Percentiles rank a stretch among this genome's conserved stretches.
phyloP scores from a whole-genome alignment of 2,329 filamentous ascomycete genomes.

The Blastomyces emzantsi region DNA sequence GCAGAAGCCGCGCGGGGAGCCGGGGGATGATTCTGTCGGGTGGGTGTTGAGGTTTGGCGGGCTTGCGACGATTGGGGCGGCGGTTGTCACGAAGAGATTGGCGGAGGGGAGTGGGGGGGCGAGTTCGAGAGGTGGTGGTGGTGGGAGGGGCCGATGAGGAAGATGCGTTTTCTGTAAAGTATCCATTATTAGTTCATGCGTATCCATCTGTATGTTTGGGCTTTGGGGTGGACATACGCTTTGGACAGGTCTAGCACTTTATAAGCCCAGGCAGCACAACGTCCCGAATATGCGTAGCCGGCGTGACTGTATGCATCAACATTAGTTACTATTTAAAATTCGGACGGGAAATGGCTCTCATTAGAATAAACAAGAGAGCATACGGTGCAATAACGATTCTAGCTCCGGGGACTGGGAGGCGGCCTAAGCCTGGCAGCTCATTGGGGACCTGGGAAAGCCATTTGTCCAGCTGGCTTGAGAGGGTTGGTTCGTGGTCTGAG shows the following conservation, averaged over 20 bases:
- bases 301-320: slow-evolving; percentile 58
- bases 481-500: slow-evolving; percentile 47
- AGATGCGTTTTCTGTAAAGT: slow-evolving; percentile 62
- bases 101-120: slow-evolving; percentile 63
- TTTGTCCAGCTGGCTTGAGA: slow-evolving; percentile 60
- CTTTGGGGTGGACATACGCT: slow-evolving; percentile 39
- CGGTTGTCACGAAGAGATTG: slow-evolving; percentile 60
- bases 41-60: slow-evolving; percentile 83
- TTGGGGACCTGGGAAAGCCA: slow-evolving; percentile 66
- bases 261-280: slow-evolving; percentile 91
- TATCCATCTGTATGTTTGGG: slow-evolving; percentile 4
- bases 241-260: slow-evolving; percentile 73
- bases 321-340: no score
- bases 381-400: slow-evolving; percentile 90
- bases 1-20: slow-evolving; percentile 76
- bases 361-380: slow-evolving; percentile 29
- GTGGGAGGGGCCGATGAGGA: slow-evolving; percentile 88
- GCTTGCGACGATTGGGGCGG: slow-evolving; percentile 65
- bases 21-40: slow-evolving; percentile 77
- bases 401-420: slow-evolving; percentile 62
- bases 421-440: slow-evolving; percentile 52
- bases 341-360: no score
- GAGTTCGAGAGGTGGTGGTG: slow-evolving; percentile 67
- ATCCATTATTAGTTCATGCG: not conserved
- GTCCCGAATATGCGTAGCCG: slow-evolving; percentile 85